Evolutionary conservation across 306 rosid genomes (phyloP), one percentile per base, ranked within the genome.

Genomic region (Cucurbita pepo): DNA sequence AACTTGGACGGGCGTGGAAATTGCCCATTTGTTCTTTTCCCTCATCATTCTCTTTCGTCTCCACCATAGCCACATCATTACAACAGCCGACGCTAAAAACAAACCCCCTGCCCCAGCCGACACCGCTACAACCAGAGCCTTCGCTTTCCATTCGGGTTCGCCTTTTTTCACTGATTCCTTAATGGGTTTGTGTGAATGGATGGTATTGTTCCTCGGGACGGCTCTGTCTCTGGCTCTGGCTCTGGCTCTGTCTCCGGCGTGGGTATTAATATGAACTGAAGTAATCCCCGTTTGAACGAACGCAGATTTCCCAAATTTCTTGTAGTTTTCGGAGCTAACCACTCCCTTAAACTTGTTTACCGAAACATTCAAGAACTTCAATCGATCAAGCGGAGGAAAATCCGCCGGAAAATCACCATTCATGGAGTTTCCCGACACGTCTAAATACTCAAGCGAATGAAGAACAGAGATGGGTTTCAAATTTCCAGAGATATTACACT

Each of bases 391-490:
- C 7, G 87, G 86, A 77, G 97, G 99, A 58, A 94, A 91, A 53
- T 94, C 99, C 0, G 73, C 47, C 52, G 99, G 97, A 84, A 94
- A 94, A 61, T 44, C 82, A n/a, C 97, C 97, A 5, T 77, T 82
- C 63, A 94, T 71, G 4, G 80, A 51, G 82, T 94, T 94, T 38
- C 80, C 79, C 4, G 99, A 94, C 18, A 91, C 36, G 76, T 94
- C 96, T 21, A 94, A 77, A 81, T 78, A 75, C 41, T 83, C 72
- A 22, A 94, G 83, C 50, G 85, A 72, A 6, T 13, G 74, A 48
- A 91, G 83, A 74, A 55, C 58, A 19, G 96, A 86, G 62, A 91
- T 45, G 73, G 92, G 86, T 72, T 88, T 91, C 3, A 82, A 60
- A 58, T 54, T 83, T 55, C 86, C 92, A 40, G 79, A 78, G 70